These are phyloP conservation scores for Leishmania major DNA, from an alignment of 208 protist genomes.

Conservation along the genomic window DNA sequence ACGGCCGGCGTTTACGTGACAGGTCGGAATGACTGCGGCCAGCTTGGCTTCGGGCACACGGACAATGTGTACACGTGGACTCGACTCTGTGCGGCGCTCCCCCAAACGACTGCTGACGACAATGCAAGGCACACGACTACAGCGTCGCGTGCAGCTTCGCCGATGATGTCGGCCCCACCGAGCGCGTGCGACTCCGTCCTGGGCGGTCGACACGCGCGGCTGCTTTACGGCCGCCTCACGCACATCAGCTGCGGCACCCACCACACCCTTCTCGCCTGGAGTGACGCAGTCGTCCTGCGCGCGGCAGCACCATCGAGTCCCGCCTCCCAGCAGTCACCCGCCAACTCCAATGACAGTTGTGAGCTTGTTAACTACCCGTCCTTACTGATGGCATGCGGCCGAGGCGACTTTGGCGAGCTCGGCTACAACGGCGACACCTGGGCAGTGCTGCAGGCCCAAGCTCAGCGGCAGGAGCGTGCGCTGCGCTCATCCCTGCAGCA, in stretches of 20 bases:
- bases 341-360: neutral
- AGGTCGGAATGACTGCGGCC: constrained; percentile 79
- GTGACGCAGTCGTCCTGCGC: constrained; percentile 35
- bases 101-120: neutral
- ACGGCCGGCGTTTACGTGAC: constrained; percentile 65
- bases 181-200: neutral
- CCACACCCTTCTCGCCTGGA: constrained; percentile 78
- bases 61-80: constrained; percentile 39
- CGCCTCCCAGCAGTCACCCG: neutral
- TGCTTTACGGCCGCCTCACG: constrained; percentile 54
- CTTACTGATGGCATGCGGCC: constrained; percentile 65
- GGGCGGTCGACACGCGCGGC: neutral
- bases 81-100: constrained; percentile 11
- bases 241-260: constrained; percentile 85
- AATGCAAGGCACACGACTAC: neutral
- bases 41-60: constrained; percentile 68
- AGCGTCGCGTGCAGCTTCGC: neutral
- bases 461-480: constrained; percentile 30
- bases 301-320: neutral
- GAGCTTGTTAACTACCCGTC: constrained; percentile 41
- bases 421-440: constrained; percentile 72
- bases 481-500: constrained; percentile 19
- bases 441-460: constrained; percentile 47
- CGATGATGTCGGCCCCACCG: neutral
- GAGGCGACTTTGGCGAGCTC: constrained; percentile 88